Percentiles rank a stretch among this genome's conserved stretches.
These are phyloP conservation scores for Paramecium pentaurelia DNA, from an alignment of 73 alveolate species.

Conservation along the genomic window DNA sequence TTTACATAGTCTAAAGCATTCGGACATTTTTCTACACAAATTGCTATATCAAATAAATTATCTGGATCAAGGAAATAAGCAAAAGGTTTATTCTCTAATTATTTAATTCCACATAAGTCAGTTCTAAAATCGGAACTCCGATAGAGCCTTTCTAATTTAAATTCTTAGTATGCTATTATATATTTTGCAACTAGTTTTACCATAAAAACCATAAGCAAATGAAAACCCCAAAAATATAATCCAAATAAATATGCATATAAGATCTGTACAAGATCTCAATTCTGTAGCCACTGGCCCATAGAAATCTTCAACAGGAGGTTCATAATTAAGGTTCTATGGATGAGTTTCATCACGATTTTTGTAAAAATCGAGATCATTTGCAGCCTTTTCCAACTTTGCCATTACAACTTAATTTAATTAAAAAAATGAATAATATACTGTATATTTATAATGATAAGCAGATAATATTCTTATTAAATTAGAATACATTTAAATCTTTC, in stretches of 20 bases:
- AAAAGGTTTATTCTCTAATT: neutral
- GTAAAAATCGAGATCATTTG: neutral
- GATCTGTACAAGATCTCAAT: neutral
- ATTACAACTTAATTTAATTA: neutral
- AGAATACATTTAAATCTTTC: neutral
- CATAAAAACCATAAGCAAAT: neutral
- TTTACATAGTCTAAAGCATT: neutral
- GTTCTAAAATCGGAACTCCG: constrained; percentile 11
- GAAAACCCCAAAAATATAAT: neutral
- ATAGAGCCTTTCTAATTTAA: neutral
- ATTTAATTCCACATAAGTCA: neutral
- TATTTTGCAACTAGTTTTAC: neutral
- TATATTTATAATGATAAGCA: neutral
- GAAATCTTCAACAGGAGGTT: constrained; percentile 1
- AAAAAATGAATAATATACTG: neutral
- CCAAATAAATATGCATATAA: neutral
- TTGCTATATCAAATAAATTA: neutral
- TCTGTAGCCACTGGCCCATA: constrained; percentile 13
- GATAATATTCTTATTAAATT: neutral
- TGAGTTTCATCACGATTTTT: neutral
- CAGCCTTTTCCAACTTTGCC: neutral
- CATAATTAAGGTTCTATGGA: neutral
- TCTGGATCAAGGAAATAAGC: constrained; percentile 30
- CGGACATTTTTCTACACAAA: neutral
- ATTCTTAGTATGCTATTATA: neutral